Evolutionary conservation across 352 stramenopile genomes (phyloP).

Genomic region (Thraustochytrium sp.): DNA sequence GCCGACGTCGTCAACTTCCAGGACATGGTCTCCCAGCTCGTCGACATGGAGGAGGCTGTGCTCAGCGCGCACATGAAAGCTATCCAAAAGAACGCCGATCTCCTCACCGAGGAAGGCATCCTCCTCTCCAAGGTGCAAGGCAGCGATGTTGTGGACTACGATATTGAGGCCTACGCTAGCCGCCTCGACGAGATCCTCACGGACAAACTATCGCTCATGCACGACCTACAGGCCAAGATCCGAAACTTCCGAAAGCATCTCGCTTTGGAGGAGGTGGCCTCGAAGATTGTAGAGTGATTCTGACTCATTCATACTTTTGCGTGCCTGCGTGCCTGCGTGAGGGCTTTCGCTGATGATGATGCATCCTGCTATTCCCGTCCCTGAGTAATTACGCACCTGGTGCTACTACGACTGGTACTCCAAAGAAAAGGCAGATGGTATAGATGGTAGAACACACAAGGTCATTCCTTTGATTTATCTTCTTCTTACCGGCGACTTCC

Average conservation of each 20-base stretch:
- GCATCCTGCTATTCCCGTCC: no score
- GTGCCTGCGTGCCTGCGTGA: neutral
- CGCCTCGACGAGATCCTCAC: slow-evolving; percentile 61
- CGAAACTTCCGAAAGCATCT: slow-evolving; percentile 33
- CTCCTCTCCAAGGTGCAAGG: slow-evolving; percentile 68
- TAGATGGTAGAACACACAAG: no score
- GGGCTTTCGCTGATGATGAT: neutral
- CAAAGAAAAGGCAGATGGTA: no score
- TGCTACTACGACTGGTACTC: no score
- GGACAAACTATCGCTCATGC: neutral
- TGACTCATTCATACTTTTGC: neutral
- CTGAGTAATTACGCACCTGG: no score
- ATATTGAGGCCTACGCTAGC: slow-evolving; percentile 72
- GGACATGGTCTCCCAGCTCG: slow-evolving; percentile 64
- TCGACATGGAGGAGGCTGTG: slow-evolving; percentile 74
- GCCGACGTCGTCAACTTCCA: neutral
- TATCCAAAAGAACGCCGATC: slow-evolving; percentile 75
- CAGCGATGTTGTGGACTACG: slow-evolving; percentile 67
- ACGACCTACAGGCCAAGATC: slow-evolving; percentile 27
- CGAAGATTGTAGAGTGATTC: slow-evolving; percentile 5
- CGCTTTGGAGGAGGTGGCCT: slow-evolving; percentile 21
- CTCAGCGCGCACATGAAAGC: slow-evolving; percentile 75
- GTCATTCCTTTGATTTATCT: no score
- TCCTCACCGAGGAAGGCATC: slow-evolving; percentile 76
- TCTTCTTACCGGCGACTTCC: neutral